Percentiles rank a stretch among this genome's conserved stretches.
Conservation (phyloP, 352 stramenopile genomes). For the Thalassiosira mediterranea region DNA sequence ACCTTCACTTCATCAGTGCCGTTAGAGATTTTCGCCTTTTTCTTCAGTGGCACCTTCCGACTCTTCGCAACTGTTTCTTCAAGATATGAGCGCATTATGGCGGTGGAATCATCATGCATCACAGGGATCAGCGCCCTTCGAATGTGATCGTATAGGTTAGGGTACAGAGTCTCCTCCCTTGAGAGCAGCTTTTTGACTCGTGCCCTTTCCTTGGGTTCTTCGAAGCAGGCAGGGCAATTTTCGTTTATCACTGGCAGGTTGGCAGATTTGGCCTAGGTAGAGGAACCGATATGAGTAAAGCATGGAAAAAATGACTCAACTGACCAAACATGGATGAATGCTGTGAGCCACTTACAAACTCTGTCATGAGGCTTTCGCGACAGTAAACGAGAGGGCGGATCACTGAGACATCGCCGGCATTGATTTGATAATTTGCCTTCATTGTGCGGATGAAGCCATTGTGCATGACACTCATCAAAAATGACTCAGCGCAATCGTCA, state of each 20-base stretch:
- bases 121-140: conserved; percentile 71
- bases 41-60: conserved; percentile 55
- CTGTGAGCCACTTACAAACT: conserved; percentile 78
- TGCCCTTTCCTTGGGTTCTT: conserved; percentile 96
- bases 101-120: conserved; percentile 81
- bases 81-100: conserved; percentile 78
- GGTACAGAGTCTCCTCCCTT: conserved; percentile 92
- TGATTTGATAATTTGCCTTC: conserved; percentile 98
- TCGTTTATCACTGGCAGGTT: conserved; percentile 97
- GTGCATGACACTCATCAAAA: conserved; percentile 98
- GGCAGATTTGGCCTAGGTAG: conserved; percentile 76
- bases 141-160: conserved; percentile 85
- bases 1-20: conserved; percentile 6
- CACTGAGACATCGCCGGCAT: conserved; percentile 92
- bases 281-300: conserved; percentile 11
- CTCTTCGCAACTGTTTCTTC: conserved; percentile 80
- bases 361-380: conserved; percentile 92
- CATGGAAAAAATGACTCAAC: conserved; percentile 3
- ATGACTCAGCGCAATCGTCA: conserved; percentile 96
- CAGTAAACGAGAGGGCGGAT: conserved; percentile 96
- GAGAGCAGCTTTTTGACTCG: conserved; percentile 97
- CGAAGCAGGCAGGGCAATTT: conserved; percentile 99
- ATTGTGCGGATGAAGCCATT: conserved; percentile 97
- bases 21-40: conserved; percentile 28
- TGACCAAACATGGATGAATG: no score